Conservation (phyloP, 2,329 filamentous ascomycete species). For the Fusarium zealandicum region DNA sequence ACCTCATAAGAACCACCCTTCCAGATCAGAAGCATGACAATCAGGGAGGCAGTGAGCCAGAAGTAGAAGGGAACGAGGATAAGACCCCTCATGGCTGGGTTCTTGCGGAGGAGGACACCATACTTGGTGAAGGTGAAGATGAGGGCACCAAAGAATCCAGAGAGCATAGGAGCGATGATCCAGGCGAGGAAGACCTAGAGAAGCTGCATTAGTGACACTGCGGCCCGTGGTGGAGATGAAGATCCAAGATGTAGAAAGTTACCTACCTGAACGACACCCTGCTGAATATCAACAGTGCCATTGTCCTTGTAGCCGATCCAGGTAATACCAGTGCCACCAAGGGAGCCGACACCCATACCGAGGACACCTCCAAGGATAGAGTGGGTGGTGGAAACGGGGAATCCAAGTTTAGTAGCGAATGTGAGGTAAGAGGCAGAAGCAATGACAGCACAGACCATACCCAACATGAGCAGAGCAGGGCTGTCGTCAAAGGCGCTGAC, state of each 20-base stretch:
- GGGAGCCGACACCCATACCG: conserved; percentile 64
- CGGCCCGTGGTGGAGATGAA: not conserved
- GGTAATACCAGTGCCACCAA: conserved; percentile 59
- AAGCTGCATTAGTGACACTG: conserved; percentile 26
- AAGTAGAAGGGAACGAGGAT: conserved; percentile 64
- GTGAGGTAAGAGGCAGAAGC: conserved; percentile 65
- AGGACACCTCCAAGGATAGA: conserved; percentile 66
- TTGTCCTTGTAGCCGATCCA: conserved; percentile 58
- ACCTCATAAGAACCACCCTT: conserved; percentile 57
- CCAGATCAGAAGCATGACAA: conserved; percentile 68
- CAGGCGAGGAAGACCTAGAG: conserved; percentile 65
- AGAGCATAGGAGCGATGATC: conserved; percentile 65
- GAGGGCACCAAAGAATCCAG: conserved; percentile 60
- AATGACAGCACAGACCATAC: conserved; percentile 63
- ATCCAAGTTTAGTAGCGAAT: conserved; percentile 59
- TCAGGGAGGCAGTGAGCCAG: conserved; percentile 59
- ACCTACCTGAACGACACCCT: conserved; percentile 60
- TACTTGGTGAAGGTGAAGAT: conserved; percentile 66
- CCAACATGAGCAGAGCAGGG: conserved; percentile 64
- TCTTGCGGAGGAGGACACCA: conserved; percentile 59
- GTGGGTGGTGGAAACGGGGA: conserved; percentile 69
- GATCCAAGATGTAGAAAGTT: not conserved
- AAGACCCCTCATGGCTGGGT: conserved; percentile 62
- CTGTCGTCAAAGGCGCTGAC: conserved; percentile 54
- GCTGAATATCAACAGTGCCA: conserved; percentile 48